These are phyloP conservation scores for Petunia hybrid DNA, from an alignment of 305 asterid genomes.

Conservation along the genomic window DNA sequence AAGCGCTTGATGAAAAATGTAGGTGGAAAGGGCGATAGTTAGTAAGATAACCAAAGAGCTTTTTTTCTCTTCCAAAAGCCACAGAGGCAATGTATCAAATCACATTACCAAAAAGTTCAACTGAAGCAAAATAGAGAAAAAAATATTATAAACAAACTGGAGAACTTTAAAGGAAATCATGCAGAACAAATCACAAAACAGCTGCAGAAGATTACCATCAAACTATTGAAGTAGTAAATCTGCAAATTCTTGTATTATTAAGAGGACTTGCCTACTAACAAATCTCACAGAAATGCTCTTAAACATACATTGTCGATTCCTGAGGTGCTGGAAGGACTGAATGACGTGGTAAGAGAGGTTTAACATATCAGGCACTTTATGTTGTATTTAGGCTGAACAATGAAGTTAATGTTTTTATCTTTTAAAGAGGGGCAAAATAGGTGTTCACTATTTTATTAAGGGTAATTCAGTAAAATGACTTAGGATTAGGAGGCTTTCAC, in stretches of 20 bases:
- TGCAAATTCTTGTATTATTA: constrained; percentile 9
- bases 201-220: constrained; percentile 1
- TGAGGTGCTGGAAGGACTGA: too few relatives aligned
- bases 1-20: constrained; percentile 68
- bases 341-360: too few relatives aligned
- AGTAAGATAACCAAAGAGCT: constrained; percentile 16
- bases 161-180: constrained; percentile 12
- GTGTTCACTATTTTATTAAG: too few relatives aligned
- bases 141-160: not conserved
- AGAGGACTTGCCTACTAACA: constrained; percentile 3
- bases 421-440: too few relatives aligned
- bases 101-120: not conserved
- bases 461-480: too few relatives aligned
- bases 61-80: not conserved
- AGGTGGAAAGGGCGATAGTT: constrained; percentile 13
- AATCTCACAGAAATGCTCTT: not conserved
- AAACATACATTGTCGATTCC: not conserved
- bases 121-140: constrained; percentile 28
- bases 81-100: constrained; percentile 19
- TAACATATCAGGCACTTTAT: too few relatives aligned
- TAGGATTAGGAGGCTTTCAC: too few relatives aligned
- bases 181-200: constrained; percentile 10
- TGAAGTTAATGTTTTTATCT: too few relatives aligned
- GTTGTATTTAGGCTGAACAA: too few relatives aligned
- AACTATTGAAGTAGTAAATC: constrained; percentile 4